Evolutionary conservation across 805 yeast species (phyloP), one percentile per base, ranked within the genome.

Genomic region (Ogataea dorogensis): DNA sequence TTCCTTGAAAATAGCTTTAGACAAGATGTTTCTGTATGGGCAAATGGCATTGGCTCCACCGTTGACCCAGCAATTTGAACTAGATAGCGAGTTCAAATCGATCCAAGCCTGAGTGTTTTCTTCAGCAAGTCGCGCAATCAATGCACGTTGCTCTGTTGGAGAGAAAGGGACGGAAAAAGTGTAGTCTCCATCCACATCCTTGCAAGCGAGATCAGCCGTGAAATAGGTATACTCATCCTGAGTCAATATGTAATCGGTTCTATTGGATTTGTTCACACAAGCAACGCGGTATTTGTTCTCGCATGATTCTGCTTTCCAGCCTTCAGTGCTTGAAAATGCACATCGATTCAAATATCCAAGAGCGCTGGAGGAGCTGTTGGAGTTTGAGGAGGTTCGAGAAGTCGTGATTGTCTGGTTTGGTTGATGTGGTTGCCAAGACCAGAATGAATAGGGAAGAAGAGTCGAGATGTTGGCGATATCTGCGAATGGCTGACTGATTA

Each of bases 31-130:
- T 38, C 73, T 75, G 54, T 88, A 88, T 0, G 97, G 96, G 55
- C 98, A 89, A 20, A 63, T 54, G 0, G 91, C 81, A 43, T 75
- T 68, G 0, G 86, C 76, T 0, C 95, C 96, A 1, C 95, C 96
- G 9, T 74, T 59, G 4, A 88, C 88, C 89, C 93, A 91, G 53
- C 98, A 89, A 36, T 77, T 73, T 3, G 71, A 61, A 14, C 79
- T 77, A 1, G 86, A 73, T 15, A 91, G 69, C 12, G 89, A 86
- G 54, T 91, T 89, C 44, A 87, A 49, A 59, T 86, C 87, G 3
- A 87, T 74, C 97, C 97, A 89, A 0, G 77, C 64, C 0, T 75
- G 73, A 16, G 13, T 14, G 10, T 47, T 58, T 11, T 60, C 55
- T 3, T 49, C 42, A 0, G 49, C 46, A 17, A 66, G 24, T 3